phyloP scores from a whole-genome alignment of 2,329 filamentous ascomycete species.

The Cladosporium sp. region DNA sequence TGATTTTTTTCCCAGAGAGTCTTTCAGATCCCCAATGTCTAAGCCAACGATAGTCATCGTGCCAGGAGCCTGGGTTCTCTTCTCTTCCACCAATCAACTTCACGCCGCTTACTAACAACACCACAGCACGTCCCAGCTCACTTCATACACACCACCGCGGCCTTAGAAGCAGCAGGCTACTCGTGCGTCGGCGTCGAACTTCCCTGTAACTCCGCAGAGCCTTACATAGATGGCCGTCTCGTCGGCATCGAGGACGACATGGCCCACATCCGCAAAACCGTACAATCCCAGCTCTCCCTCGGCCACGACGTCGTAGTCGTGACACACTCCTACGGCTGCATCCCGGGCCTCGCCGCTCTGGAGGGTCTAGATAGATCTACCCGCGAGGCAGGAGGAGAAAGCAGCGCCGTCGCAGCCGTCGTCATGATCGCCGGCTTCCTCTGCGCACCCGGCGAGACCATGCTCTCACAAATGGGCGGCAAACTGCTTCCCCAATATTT shows the following conservation, averaged over 20 bases:
- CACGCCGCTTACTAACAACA: background rate
- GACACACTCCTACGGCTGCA: slow-evolving; percentile 28
- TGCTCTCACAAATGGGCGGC: slow-evolving; percentile 12
- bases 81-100: background rate
- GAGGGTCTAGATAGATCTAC: slow-evolving; percentile 12
- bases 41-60: slow-evolving; percentile 14
- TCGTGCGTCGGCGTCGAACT: slow-evolving; percentile 8
- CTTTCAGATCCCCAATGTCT: background rate
- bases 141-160: background rate
- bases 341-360: slow-evolving; percentile 23
- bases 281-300: background rate
- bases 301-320: slow-evolving; percentile 24
- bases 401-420: background rate
- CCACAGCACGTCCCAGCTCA: slow-evolving; percentile 13
- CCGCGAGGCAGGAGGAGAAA: background rate
- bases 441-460: background rate
- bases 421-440: slow-evolving; percentile 14
- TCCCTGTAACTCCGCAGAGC: background rate
- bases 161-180: slow-evolving; percentile 10
- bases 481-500: slow-evolving; percentile 14
- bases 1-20: background rate
- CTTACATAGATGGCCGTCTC: background rate
- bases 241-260: background rate
- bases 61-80: background rate
- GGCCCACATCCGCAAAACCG: background rate